phyloP scores from a whole-genome alignment of 2,329 filamentous ascomycete genomes.

The Epichloe sibirici region DNA sequence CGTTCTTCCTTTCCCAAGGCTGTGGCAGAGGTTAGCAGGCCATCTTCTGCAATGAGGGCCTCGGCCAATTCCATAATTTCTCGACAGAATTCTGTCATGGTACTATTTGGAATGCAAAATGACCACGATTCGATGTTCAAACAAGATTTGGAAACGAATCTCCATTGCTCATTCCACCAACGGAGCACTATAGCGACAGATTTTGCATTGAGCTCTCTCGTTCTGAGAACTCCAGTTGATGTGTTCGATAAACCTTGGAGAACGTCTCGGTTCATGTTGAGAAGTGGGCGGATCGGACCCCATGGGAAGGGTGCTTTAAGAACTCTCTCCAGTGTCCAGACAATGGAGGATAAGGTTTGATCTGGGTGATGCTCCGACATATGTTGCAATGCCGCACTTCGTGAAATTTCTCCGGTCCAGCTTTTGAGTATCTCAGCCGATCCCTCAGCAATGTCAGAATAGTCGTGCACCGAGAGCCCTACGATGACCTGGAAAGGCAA shows the following conservation, averaged over 20 bases:
- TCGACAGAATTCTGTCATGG: slow-evolving; percentile 87
- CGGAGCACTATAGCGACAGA: slow-evolving; percentile 56
- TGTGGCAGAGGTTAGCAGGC: slow-evolving; percentile 61
- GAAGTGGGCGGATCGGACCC: slow-evolving; percentile 43
- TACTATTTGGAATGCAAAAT: slow-evolving; percentile 55
- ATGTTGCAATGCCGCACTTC: slow-evolving; percentile 26
- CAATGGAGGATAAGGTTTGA: slow-evolving; percentile 31
- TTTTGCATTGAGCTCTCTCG: slow-evolving; percentile 41
- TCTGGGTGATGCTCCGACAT: slow-evolving; percentile 28
- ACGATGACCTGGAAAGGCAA: slow-evolving; percentile 63
- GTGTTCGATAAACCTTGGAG: slow-evolving; percentile 44
- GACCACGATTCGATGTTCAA: slow-evolving; percentile 77
- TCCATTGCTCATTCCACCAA: slow-evolving; percentile 83
- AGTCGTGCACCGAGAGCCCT: slow-evolving; percentile 68
- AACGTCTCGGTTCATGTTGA: slow-evolving; percentile 46
- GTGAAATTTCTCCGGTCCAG: slow-evolving; percentile 54
- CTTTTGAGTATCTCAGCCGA: slow-evolving; percentile 74
- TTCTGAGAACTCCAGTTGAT: slow-evolving; percentile 41
- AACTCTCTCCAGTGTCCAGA: slow-evolving; percentile 26
- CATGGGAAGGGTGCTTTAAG: slow-evolving; percentile 32
- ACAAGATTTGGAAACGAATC: slow-evolving; percentile 68
- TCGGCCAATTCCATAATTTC: slow-evolving; percentile 93
- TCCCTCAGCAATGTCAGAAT: slow-evolving; percentile 66
- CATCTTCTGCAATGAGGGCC: slow-evolving; percentile 71
- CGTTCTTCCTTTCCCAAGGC: slow-evolving; percentile 22